Evolutionary conservation across 148 eudicot genomes (phyloP).

Genomic region (Rhododendron molle): DNA sequence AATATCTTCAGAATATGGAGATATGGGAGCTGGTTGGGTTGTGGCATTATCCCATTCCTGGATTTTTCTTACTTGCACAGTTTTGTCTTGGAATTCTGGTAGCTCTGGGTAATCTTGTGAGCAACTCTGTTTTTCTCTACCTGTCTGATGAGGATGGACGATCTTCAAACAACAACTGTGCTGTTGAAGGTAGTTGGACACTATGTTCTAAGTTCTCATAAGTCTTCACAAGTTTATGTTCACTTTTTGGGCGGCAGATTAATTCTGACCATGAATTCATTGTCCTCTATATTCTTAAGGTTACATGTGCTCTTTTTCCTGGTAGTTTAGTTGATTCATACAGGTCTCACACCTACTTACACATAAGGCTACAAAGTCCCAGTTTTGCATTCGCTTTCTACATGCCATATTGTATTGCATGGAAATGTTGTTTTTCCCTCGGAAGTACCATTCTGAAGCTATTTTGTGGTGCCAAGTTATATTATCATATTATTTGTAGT

Average conservation of each 20-base stretch:
- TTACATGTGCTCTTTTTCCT: neutral
- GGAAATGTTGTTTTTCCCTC: neutral
- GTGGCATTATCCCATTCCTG: conserved; percentile 96
- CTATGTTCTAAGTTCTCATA: neutral
- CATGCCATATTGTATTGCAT: too few relatives aligned
- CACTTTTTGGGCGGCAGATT: neutral
- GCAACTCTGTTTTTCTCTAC: conserved; percentile 82
- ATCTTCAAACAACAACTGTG: conserved; percentile 46
- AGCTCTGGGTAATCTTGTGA: conserved; percentile 95
- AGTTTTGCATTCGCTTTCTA: neutral
- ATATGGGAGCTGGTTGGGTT: conserved; percentile 97
- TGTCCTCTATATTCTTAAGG: neutral
- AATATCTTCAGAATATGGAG: conserved; percentile 67
- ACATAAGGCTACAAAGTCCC: neutral
- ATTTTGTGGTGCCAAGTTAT: neutral
- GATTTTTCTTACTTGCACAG: conserved; percentile 86
- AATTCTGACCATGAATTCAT: neutral
- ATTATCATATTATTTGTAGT: neutral
- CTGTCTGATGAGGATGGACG: conserved; percentile 55
- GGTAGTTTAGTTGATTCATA: neutral
- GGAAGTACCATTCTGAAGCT: neutral
- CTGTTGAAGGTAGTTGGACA: conserved; percentile 57
- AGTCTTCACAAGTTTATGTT: neutral
- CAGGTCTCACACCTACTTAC: neutral
- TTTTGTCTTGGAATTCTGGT: conserved; percentile 87